Conservation (phyloP, 1,284 basidiomycete genomes). For the Serendipita sp. region DNA sequence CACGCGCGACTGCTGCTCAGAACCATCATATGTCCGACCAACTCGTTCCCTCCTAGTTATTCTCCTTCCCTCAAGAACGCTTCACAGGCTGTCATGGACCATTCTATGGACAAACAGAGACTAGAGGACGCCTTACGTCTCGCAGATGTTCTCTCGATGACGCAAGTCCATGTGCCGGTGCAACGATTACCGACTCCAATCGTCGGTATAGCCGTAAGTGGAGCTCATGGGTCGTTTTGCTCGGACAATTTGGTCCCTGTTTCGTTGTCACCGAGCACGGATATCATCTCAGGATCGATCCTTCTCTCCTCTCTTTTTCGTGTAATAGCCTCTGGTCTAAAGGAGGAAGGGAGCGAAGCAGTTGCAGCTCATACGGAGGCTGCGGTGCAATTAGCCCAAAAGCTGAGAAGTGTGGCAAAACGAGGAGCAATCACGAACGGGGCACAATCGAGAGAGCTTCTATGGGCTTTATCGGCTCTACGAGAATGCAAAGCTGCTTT, state of each 20-base stretch:
- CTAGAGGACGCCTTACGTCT: background rate
- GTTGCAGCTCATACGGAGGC: background rate
- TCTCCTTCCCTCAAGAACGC: background rate
- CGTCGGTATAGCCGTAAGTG: too few species aligned
- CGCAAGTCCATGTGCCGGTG: background rate
- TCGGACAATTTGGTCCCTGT: background rate
- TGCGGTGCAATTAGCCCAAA: background rate
- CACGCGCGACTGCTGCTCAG: background rate
- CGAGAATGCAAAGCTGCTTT: background rate
- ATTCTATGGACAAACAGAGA: background rate
- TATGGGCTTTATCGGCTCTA: background rate
- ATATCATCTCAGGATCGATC: background rate
- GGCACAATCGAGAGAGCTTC: background rate
- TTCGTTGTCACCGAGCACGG: background rate
- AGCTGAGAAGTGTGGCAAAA: background rate
- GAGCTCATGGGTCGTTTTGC: too few species aligned
- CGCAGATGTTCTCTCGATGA: background rate
- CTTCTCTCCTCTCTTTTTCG: background rate
- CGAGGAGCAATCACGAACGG: background rate
- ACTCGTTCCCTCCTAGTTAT: background rate
- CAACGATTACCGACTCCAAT: background rate
- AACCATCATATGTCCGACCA: background rate
- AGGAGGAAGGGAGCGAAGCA: background rate
- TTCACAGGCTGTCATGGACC: background rate
- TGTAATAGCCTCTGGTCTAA: background rate